These are phyloP conservation scores for Aphelidium insulamus DNA, from an alignment of 371 early-diverging fungal species.

Conservation along the genomic window DNA sequence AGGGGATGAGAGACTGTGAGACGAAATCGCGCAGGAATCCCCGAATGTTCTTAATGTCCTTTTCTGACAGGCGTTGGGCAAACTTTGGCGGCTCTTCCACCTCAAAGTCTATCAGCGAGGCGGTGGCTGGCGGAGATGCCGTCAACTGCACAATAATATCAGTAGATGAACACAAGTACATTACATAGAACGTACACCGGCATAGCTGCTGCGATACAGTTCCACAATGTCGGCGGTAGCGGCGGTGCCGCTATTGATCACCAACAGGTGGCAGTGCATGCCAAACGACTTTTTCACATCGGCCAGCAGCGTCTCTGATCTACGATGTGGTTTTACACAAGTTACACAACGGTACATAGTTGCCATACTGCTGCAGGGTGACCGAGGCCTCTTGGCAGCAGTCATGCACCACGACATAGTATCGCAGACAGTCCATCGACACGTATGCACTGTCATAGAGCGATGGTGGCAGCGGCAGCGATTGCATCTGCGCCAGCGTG, in stretches of 20 bases:
- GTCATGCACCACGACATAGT: too few species aligned
- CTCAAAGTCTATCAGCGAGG: background rate
- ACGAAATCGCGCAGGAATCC: slow-evolving; percentile 9
- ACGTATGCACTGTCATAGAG: too few species aligned
- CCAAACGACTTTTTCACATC: slow-evolving; percentile 41
- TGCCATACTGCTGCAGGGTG: too few species aligned
- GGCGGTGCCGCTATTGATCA: slow-evolving; percentile 23
- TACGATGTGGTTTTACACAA: too few species aligned
- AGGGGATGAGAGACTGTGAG: slow-evolving; percentile 52
- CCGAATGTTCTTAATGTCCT: slow-evolving; percentile 9
- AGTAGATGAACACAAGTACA: slow-evolving; percentile 7
- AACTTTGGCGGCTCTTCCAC: slow-evolving; percentile 1
- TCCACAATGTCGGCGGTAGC: slow-evolving; percentile 1
- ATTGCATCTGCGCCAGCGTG: too few species aligned
- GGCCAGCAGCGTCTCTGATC: slow-evolving; percentile 28
- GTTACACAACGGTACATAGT: too few species aligned
- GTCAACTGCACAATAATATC: slow-evolving; percentile 1
- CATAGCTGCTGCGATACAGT: slow-evolving; percentile 4
- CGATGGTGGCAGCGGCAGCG: too few species aligned
- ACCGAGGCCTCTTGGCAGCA: too few species aligned
- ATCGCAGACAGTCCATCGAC: too few species aligned
- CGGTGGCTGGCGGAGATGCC: slow-evolving; percentile 1
- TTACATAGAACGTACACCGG: slow-evolving; percentile 2
- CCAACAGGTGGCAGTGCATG: slow-evolving; percentile 31
- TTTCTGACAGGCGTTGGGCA: background rate